Evolutionary conservation across 805 yeast species (phyloP).

Genomic region (Ogataea dorogensis): DNA sequence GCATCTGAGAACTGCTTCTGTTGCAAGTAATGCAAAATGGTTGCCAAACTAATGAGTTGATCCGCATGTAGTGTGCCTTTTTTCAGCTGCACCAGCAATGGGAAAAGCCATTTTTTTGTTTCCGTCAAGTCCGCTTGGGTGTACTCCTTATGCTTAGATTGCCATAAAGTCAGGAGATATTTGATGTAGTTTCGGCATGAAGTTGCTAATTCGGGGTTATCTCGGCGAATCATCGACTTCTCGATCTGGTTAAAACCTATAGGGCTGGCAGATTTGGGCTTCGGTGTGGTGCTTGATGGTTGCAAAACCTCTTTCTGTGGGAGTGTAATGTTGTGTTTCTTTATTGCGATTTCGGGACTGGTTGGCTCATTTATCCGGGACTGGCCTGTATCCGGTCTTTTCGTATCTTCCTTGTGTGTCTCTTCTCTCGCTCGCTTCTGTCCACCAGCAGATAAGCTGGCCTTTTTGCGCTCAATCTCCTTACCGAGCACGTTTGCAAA

Average conservation of each 20-base stretch:
- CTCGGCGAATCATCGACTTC: slow-evolving; percentile 35
- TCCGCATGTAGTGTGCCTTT: slow-evolving; percentile 38
- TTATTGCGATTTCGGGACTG: background rate
- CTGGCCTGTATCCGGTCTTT: slow-evolving; percentile 7
- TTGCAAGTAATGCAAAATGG: slow-evolving; percentile 63
- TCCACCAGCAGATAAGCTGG: background rate
- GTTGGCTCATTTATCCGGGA: background rate
- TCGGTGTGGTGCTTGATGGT: background rate
- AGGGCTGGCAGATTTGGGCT: background rate
- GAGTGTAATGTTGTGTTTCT: background rate
- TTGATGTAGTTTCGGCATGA: slow-evolving; percentile 51
- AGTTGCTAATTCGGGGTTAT: slow-evolving; percentile 32
- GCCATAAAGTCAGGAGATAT: slow-evolving; percentile 42
- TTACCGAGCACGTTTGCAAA: slow-evolving; percentile 43
- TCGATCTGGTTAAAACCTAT: slow-evolving; percentile 11
- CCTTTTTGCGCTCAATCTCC: slow-evolving; percentile 48
- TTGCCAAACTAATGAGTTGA: slow-evolving; percentile 53
- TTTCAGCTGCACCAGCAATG: slow-evolving; percentile 54
- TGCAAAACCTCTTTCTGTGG: background rate
- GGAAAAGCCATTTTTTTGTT: slow-evolving; percentile 49
- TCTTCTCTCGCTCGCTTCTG: slow-evolving; percentile 2
- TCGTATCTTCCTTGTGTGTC: slow-evolving; percentile 9
- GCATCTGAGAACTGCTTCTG: slow-evolving; percentile 48
- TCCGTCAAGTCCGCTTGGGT: slow-evolving; percentile 36
- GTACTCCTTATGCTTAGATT: slow-evolving; percentile 16